Conservation (phyloP, 2,329 filamentous ascomycete genomes). For the Rutstroemia sydowiana region DNA sequence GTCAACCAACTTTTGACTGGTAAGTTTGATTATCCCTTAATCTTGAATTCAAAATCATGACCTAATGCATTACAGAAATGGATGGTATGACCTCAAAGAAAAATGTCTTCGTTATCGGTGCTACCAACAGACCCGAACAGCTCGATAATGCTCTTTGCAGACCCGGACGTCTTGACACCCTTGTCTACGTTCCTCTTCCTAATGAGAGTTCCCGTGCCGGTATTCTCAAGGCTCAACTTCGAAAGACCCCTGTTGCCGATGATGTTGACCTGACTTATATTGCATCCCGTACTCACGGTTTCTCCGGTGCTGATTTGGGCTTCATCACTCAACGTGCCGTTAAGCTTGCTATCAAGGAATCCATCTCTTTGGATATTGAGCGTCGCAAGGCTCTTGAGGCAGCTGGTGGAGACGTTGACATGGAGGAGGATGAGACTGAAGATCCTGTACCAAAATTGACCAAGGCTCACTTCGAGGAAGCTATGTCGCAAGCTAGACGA, state of each 20-base stretch:
- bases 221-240: slow-evolving; percentile 91
- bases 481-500: slow-evolving; percentile 88
- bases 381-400: slow-evolving; percentile 84
- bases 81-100: slow-evolving; percentile 89
- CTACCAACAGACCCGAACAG: slow-evolving; percentile 89
- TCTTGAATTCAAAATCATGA: too few species aligned
- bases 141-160: slow-evolving; percentile 83
- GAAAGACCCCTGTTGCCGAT: slow-evolving; percentile 86
- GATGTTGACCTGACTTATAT: slow-evolving; percentile 91
- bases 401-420: slow-evolving; percentile 69
- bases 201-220: slow-evolving; percentile 82
- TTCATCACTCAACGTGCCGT: slow-evolving; percentile 98
- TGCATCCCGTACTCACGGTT: slow-evolving; percentile 93
- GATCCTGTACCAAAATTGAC: slow-evolving; percentile 95
- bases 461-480: slow-evolving; percentile 96
- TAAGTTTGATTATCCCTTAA: too few species aligned
- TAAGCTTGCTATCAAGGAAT: slow-evolving; percentile 98
- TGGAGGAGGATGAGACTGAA: slow-evolving; percentile 75
- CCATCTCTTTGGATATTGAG: slow-evolving; percentile 83
- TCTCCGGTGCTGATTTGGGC: slow-evolving; percentile 98
- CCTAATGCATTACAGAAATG: too few species aligned
- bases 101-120: slow-evolving; percentile 93
- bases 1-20: slow-evolving; percentile 90
- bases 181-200: slow-evolving; percentile 95
- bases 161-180: slow-evolving; percentile 93